Evolutionary conservation across 2,329 filamentous ascomycete genomes (phyloP), one percentile per base, ranked within the genome.

Genomic region (Trichoderma afroharzianum): DNA sequence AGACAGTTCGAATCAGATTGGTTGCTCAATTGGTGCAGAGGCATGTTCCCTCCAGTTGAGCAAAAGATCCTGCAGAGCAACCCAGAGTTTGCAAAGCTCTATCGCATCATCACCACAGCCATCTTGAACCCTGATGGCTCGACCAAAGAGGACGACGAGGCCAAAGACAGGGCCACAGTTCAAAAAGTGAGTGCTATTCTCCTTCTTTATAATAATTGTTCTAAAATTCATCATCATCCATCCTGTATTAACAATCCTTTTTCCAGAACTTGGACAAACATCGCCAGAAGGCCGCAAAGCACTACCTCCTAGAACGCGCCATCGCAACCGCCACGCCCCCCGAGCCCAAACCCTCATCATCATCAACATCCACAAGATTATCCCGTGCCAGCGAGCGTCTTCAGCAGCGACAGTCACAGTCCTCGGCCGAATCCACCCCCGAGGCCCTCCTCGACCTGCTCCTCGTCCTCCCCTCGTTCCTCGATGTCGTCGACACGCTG

Each of bases 31-130:
- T 58, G 50, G 43, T 30, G n/a, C 28, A 26, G 63, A 43, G 30
- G 58, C 69, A 90, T 90, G 88, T 79, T 91, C 2, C 89, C 89
- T 0, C 88, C 88, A 0, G 79, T 91, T 9, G 88, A 91, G 24
- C 82, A 86, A 9, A 75, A 83, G 0, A 81, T 91, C 21, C 78
- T 91, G 1, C 79, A 84, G 67, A 83, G 82, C 71, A 91, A 91
- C 73, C 88, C 88, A 0, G 84, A 87, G 26, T 91, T 91, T 75
- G 86, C 87, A n/a, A 81, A 83, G 39, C 83, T 91, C 6, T 88
- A 91, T 78, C 82, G 80, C 18, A 86, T 83, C 14, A 81, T 91
- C 59, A 87, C 85, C 7, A 85, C 83, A 1, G 82, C 82, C 2
- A 78, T 90, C 30, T 83, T 91, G 6, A 88, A 89, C 74, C 79